phyloP scores from a whole-genome alignment of 108 stramenopile species.

The Skeletonema costatum region DNA sequence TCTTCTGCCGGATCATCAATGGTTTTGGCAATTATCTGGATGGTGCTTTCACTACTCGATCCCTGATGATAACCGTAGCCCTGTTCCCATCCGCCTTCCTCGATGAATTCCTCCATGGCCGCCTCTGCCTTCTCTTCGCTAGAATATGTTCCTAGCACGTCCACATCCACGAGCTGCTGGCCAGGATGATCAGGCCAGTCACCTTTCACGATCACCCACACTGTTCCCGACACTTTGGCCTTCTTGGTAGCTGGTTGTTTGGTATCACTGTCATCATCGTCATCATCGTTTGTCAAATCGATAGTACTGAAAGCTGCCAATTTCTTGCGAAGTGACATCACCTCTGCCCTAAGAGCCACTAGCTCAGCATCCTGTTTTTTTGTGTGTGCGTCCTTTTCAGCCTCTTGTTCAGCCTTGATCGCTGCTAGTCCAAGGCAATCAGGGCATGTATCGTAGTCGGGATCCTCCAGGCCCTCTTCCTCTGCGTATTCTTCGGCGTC shows the following conservation, averaged over 20 bases:
- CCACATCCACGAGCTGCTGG: neutral
- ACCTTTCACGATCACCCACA: constrained; percentile 9
- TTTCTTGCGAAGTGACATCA: no score
- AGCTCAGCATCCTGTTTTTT: no score
- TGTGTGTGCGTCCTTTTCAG: no score
- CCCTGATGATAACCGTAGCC: constrained; percentile 1
- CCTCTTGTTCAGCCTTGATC: no score
- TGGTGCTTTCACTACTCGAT: constrained; percentile 1
- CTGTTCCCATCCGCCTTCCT: neutral
- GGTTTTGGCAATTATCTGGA: neutral
- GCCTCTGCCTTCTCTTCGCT: constrained; percentile 3
- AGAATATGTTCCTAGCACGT: neutral
- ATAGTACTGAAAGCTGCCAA: no score
- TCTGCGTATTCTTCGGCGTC: no score
- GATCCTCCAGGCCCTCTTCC: no score
- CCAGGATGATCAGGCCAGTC: neutral
- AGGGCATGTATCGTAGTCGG: no score
- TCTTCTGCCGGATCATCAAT: neutral
- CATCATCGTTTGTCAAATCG: no score
- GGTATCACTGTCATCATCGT: neutral
- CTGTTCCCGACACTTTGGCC: neutral
- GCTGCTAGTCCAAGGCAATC: no score
- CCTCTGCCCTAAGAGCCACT: no score
- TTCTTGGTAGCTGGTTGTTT: constrained; percentile 2
- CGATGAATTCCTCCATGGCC: constrained; percentile 1